Base-by-base conservation (phyloP, 2,329 filamentous ascomycete genomes). In the Geosmithia putterillii region DNA sequence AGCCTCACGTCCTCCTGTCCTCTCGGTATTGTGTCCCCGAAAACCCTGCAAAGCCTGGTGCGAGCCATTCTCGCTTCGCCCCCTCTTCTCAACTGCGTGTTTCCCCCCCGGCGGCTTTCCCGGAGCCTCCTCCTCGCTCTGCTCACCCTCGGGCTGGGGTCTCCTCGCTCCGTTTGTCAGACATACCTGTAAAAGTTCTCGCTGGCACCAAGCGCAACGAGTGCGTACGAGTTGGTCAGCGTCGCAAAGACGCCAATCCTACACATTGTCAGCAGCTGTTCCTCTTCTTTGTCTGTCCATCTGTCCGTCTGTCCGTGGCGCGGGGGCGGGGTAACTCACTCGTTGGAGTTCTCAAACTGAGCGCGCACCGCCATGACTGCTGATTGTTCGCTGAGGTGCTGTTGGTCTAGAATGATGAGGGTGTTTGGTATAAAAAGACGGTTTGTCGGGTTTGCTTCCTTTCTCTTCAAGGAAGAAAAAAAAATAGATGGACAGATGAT, bases 191-290 rank as follows among this genome's bases (percentile, higher is more conserved):
- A 96, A 68, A 98, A 98, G 77, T 96, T 96, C 74, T 95, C 89
- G 59, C 87, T 95, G 55, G 86, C 89, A 59, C 92, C 92, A 52
- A 95, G 79, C 51, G 90, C 89, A 55, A 95, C 87, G 56, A 98
- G 76, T 55, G 89, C 88, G 67, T 95, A 98, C 47, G 87, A 90
- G 69, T 98, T 98, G 54, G 92, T 98, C 61, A 98, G 83, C 48
- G 87, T 95, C 48, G 89, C 70, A 67, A 98, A 98, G 60, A 96
- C 92, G 63, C 92, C 92, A 61, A 98, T 86, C 70, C 89, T 95
- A 57, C 25, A 43, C 23, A 22, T 14, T 7, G 28, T 32, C 28
- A 32, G 28, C 10, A 7, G 6, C 28, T 12, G 15, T 9, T 21
- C 28, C 6, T 42, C 14, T 20, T 12, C 7, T 12, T 19, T 35